Percentiles rank a stretch among this genome's conserved stretches.
Conservation (phyloP, 176 grass and related monocot genomes). For the Carex myosuroides region DNA sequence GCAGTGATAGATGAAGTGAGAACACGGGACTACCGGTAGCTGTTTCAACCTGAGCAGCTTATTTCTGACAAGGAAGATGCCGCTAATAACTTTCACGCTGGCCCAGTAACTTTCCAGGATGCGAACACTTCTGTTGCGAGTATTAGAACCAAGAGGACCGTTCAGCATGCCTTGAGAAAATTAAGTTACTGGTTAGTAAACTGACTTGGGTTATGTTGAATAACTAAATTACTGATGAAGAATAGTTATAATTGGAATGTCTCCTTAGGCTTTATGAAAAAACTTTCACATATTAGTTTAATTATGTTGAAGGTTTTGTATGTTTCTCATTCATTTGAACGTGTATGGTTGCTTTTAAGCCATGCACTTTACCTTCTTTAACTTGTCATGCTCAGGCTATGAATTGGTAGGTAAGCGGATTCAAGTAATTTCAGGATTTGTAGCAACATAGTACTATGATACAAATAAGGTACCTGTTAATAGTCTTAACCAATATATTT, state of each 20-base stretch:
- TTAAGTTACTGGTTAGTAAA: neutral
- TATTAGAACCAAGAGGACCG: conserved; percentile 56
- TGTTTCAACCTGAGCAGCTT: conserved; percentile 80
- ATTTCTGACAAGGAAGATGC: conserved; percentile 80
- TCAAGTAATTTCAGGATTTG: neutral
- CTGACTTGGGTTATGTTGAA: neutral
- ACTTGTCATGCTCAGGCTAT: neutral
- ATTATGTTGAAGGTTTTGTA: neutral
- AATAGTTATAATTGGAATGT: neutral
- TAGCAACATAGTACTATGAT: neutral
- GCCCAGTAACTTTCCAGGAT: conserved; percentile 21
- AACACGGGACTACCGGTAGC: conserved; percentile 47
- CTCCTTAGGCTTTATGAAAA: neutral
- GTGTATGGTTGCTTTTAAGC: neutral
- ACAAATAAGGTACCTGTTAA: no score
- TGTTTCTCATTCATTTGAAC: neutral
- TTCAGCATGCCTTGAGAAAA: conserved; percentile 26
- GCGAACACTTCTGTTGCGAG: conserved; percentile 56
- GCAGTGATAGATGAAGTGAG: conserved; percentile 63
- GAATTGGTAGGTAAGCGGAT: neutral
- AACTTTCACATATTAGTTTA: neutral
- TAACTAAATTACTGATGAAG: neutral
- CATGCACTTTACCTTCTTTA: no score
- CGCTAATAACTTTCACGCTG: conserved; percentile 47
- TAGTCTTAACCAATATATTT: no score